phyloP scores from a whole-genome alignment of 1,139 yeast species.

The Wickerhamiella pararugosa region DNA sequence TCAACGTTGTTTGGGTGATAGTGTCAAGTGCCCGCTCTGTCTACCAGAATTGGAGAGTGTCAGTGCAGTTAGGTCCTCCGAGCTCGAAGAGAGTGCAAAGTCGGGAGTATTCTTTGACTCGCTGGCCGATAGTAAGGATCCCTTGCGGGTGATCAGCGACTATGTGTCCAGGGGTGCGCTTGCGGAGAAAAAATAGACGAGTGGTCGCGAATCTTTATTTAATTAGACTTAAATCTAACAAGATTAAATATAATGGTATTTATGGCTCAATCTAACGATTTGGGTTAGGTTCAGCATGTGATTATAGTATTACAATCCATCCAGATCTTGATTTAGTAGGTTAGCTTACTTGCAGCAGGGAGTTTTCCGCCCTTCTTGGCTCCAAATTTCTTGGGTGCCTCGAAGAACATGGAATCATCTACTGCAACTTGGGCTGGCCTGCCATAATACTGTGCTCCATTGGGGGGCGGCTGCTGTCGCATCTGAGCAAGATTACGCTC shows the following conservation, averaged over 20 bases:
- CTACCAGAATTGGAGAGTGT: constrained; percentile 52
- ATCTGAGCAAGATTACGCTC: not conserved
- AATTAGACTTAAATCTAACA: not conserved
- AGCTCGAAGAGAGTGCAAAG: constrained; percentile 46
- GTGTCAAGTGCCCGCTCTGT: constrained; percentile 54
- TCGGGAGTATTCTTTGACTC: constrained; percentile 47
- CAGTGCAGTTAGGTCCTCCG: constrained; percentile 42
- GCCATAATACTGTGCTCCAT: not conserved
- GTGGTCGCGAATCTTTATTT: not conserved
- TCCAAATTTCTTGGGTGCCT: constrained; percentile 1
- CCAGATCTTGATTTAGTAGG: not conserved
- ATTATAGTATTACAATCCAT: not conserved
- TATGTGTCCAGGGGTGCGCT: constrained; percentile 68
- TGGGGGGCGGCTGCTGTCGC: not conserved
- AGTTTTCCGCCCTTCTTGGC: constrained; percentile 2
- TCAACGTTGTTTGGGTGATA: constrained; percentile 49
- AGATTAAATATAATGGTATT: not conserved
- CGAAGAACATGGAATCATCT: constrained; percentile 2
- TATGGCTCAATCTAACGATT: not conserved
- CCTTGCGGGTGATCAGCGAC: constrained; percentile 62
- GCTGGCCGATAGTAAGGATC: constrained; percentile 43
- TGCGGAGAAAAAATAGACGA: not conserved
- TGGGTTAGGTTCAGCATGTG: not conserved
- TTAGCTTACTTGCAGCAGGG: constrained; percentile 3
- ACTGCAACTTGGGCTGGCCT: not conserved